These are phyloP conservation scores for Zygoascus bituminiphila DNA, from an alignment of 805 yeast genomes.

Conservation along the genomic window DNA sequence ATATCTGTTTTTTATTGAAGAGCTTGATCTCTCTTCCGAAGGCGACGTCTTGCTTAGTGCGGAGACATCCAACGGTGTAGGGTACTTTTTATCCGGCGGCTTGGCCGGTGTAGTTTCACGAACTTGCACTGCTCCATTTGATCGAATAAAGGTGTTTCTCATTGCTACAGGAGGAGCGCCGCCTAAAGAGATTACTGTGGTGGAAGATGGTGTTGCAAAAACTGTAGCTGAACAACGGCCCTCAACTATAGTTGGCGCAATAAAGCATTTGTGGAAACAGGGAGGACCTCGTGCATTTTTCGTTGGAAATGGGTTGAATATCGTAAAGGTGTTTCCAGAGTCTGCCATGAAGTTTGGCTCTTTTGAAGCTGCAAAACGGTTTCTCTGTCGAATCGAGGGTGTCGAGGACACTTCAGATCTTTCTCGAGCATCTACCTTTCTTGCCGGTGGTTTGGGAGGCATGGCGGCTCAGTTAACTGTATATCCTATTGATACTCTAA, in stretches of 20 bases:
- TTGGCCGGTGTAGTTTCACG: conserved; percentile 91
- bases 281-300: conserved; percentile 86
- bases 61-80: conserved; percentile 75
- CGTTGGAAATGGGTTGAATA: conserved; percentile 91
- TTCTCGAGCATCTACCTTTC: conserved; percentile 69
- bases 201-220: conserved; percentile 8
- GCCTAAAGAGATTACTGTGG: conserved; percentile 6
- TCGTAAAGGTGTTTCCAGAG: conserved; percentile 92
- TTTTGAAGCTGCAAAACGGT: conserved; percentile 76
- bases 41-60: conserved; percentile 84
- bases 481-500: conserved; percentile 91
- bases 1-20: conserved; percentile 70
- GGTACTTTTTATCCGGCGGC: conserved; percentile 92
- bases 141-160: conserved; percentile 84
- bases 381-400: conserved; percentile 69
- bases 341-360: conserved; percentile 96
- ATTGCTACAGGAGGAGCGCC: conserved; percentile 64
- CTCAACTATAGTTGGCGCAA: conserved; percentile 66
- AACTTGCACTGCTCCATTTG: conserved; percentile 96
- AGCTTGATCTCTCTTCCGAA: conserved; percentile 74
- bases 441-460: conserved; percentile 96
- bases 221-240: conserved; percentile 34
- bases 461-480: conserved; percentile 87
- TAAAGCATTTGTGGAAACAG: conserved; percentile 69
- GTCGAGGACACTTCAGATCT: conserved; percentile 59